Percentiles rank a stretch among this genome's conserved stretches.
phyloP scores from a whole-genome alignment of 2,329 filamentous ascomycete species.

The Alternaria sp. region DNA sequence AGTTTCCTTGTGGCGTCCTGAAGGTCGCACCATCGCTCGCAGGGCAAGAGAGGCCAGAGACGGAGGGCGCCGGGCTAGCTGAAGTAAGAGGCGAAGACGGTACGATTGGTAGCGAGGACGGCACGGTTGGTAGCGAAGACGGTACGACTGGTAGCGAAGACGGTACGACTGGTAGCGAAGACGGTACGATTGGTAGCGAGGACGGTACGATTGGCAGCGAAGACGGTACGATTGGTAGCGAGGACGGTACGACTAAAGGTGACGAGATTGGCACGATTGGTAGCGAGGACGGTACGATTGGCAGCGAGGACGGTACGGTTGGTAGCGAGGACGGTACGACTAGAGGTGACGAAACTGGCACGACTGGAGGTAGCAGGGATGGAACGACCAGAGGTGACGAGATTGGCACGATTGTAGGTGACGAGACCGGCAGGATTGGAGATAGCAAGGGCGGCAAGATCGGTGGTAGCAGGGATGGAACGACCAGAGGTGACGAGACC shows the following conservation, averaged over 20 bases:
- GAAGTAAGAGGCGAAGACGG: constrained; percentile 4
- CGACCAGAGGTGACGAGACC: background rate
- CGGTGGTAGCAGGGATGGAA: background rate
- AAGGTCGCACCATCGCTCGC: constrained; percentile 14
- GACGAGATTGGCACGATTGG: too few relatives aligned
- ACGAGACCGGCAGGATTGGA: background rate
- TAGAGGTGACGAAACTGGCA: background rate
- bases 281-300: too few relatives aligned
- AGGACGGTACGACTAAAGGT: background rate
- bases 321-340: background rate
- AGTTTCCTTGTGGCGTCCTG: constrained; percentile 18
- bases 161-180: too few relatives aligned
- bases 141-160: too few relatives aligned
- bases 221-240: background rate
- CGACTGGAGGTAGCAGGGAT: background rate
- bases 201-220: too few relatives aligned
- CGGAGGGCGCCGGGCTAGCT: background rate
- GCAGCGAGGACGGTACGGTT: too few relatives aligned
- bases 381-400: too few relatives aligned
- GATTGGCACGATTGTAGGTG: background rate
- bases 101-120: background rate
- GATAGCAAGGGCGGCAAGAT: background rate
- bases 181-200: too few relatives aligned
- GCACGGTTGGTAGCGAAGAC: background rate
- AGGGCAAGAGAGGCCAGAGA: constrained; percentile 18